A percentile compares a stretch with the other conserved stretches of the same genome.
phyloP scores from a whole-genome alignment of 176 grass and related monocot genomes.

The Elaeis guineensis region DNA sequence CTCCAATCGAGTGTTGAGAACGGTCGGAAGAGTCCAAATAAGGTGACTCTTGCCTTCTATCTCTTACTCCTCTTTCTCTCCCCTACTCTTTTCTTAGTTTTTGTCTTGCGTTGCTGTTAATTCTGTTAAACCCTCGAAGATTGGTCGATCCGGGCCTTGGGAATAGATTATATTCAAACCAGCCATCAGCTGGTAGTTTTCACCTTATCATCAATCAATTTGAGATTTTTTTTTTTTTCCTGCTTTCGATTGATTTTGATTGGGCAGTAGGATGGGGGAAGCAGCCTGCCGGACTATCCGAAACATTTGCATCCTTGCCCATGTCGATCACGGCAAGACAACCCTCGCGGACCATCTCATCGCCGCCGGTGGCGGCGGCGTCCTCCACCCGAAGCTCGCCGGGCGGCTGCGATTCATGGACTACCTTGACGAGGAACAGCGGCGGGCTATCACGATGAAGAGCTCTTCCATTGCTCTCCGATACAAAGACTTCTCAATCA shows the following conservation, averaged over 20 bases:
- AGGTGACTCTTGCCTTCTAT: too few species aligned
- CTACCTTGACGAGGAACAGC: slow-evolving; percentile 83
- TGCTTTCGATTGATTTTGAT: not conserved
- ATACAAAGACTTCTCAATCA: slow-evolving; percentile 43
- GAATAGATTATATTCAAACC: too few species aligned
- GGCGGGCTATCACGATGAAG: slow-evolving; percentile 90
- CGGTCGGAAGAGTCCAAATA: too few species aligned
- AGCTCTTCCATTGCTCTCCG: slow-evolving; percentile 53
- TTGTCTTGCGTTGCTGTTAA: too few species aligned
- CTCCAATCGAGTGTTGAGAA: too few species aligned
- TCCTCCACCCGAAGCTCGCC: slow-evolving; percentile 66
- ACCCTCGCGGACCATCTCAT: slow-evolving; percentile 90
- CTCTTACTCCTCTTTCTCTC: too few species aligned
- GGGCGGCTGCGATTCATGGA: slow-evolving; percentile 73
- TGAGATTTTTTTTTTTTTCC: too few species aligned
- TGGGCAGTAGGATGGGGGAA: slow-evolving; percentile 16
- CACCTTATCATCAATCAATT: too few species aligned
- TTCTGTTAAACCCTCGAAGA: too few species aligned
- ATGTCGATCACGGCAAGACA: slow-evolving; percentile 91
- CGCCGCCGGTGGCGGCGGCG: slow-evolving; percentile 53
- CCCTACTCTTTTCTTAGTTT: too few species aligned
- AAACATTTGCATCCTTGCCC: slow-evolving; percentile 94
- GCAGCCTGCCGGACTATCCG: slow-evolving; percentile 27
- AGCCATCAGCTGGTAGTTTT: too few species aligned
- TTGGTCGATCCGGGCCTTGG: too few species aligned